Evolutionary conservation across 441 rosid species (phyloP), one percentile per base, ranked within the genome.

Genomic region (Geranium incanum): DNA sequence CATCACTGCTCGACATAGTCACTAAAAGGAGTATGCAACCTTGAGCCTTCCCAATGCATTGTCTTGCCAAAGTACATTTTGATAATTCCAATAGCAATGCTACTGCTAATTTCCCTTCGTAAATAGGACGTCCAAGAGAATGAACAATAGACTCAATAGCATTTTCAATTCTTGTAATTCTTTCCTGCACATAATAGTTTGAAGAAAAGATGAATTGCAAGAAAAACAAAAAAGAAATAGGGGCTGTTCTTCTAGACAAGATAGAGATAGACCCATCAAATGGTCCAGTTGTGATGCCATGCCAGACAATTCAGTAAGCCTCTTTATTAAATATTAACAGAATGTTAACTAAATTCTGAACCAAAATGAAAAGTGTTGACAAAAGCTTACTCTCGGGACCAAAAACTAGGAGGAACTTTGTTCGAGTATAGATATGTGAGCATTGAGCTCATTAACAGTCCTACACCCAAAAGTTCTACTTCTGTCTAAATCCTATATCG

Each of bases 11-110:
- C 57, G 85, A 77, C 84, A 88, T 84, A 37, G 92, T 88, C 82
- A 84, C 92, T 72, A 88, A 75, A 68, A 84, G 86, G 66, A 88
- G 84, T 75, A 88, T 81, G 78, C 88, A 88, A 68, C 92, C 87
- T 70, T 82, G 87, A 55, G 64, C 85, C 66, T 78, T 81, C 73
- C 92, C 92, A 75, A 88, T 77, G 72, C 70, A 13, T n/a, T 83
- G 81, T 81, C 81, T 79, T 52, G 78, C 71, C 43, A 39, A 19
- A 59, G 72, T 41, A 70, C 69, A 74, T 70, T 76, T 83, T 12
- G 92, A 88, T 72, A 88, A 75, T 65, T 82, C 88, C 68, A 84
- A 76, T 65, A 88, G 75, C 39, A 86, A 79, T 62, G 81, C 74
- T 65, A 81, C 92, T 19, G 89, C 89, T 73, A 86, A 76, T 81